Base-by-base conservation (phyloP, 352 stramenopile genomes). In the Globisporangium emineosum region DNA sequence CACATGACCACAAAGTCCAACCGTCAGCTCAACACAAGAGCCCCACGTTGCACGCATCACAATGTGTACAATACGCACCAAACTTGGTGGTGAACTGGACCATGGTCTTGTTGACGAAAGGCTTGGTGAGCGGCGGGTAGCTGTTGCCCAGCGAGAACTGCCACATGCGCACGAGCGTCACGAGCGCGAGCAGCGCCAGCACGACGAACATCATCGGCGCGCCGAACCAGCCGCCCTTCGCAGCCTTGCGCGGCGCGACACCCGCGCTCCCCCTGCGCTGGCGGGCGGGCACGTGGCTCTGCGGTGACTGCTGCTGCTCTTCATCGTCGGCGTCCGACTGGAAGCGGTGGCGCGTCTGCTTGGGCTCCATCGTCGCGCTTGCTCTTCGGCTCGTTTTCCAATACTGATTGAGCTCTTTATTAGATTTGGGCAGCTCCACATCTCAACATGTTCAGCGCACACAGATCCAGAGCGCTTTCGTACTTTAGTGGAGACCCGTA, bases 81-180 rank as follows among this genome's bases (percentile, higher is more conserved):
- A 86, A 83, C 63, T 90, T 90, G 60, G 86, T 95, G 19, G 78
- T 75, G 61, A 95, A 83, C 65, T 90, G 62, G 65, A 89, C 84
- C 86, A 95, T 93, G 33, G 72, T 86, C 67, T 91, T 89, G 64
- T 92, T 91, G 67, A 79, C 70, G 69, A 93, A 95, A 13, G 76
- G 76, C 64, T 79, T 73, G 9, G 72, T 69, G 37, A 93, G 75
- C 52, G 80, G 72, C 50, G 74, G 75, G 53, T 73, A 62, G 58
- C 68, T 70, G 42, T 71, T 50, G 13, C 57, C 68, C 50, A 30
- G 21, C 47, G 82, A 87, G 66, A 90, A 89, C 65, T 89, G 73
- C 70, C 78, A 90, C 57, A 90, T 73, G 67, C 85, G 80, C 62
- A 82, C 73, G 25, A 79, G 62, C 65, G 84, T 86, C 67, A 83